These are phyloP conservation scores for Tolypocladium nubicola DNA, from an alignment of 2,329 filamentous ascomycete species.

Conservation along the genomic window DNA sequence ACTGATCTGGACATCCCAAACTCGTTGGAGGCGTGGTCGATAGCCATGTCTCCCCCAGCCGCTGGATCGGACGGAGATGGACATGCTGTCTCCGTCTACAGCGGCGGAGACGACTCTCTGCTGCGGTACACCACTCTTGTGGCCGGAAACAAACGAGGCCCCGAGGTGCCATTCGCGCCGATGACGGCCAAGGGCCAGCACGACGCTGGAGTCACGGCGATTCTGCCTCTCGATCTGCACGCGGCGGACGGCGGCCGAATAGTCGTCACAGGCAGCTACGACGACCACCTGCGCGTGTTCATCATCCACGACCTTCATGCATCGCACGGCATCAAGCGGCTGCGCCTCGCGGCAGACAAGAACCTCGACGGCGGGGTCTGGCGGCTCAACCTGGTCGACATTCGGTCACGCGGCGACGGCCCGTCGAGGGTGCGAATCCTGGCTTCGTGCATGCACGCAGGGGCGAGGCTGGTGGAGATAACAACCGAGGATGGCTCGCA, in stretches of 20 bases:
- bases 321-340: slow-evolving; percentile 29
- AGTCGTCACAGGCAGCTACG: slow-evolving; percentile 82
- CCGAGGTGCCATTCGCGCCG: slow-evolving; percentile 12
- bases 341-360: slow-evolving; percentile 48
- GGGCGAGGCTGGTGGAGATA: slow-evolving; percentile 53
- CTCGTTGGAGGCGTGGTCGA: slow-evolving; percentile 63
- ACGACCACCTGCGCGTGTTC: slow-evolving; percentile 68
- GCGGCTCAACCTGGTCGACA: slow-evolving; percentile 57
- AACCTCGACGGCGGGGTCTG: slow-evolving; percentile 77
- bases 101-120: slow-evolving; percentile 68
- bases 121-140: slow-evolving; percentile 35
- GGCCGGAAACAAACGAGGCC: slow-evolving; percentile 7
- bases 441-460: slow-evolving; percentile 91
- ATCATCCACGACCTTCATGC: slow-evolving; percentile 30
- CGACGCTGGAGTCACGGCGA: slow-evolving; percentile 77
- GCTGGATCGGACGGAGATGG: slow-evolving; percentile 11
- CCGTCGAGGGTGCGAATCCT: slow-evolving; percentile 41
- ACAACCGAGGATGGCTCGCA: slow-evolving; percentile 20
- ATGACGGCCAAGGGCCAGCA: slow-evolving; percentile 40
- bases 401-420: slow-evolving; percentile 12
- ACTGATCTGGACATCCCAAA: slow-evolving; percentile 34
- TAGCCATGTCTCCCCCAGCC: slow-evolving; percentile 41
- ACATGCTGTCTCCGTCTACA: slow-evolving; percentile 37
- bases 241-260: slow-evolving; percentile 37
- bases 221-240: slow-evolving; percentile 53